Conservation (phyloP, 306 rosid species). For the Castanea sativa region DNA sequence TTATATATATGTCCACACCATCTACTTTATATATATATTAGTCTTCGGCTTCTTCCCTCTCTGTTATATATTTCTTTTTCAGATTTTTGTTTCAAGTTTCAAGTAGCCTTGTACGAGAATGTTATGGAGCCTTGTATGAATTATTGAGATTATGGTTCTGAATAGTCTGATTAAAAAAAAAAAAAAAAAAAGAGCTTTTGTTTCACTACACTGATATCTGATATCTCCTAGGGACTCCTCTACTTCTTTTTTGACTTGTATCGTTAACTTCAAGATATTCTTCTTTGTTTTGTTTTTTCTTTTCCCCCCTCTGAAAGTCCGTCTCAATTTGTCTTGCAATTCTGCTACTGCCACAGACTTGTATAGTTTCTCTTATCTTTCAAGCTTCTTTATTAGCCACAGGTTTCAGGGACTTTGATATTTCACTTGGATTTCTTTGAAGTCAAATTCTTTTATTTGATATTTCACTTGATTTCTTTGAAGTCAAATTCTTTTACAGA, state of each 20-base stretch:
- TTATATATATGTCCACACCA: too few species aligned
- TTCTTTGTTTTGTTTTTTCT: not conserved
- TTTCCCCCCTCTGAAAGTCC: not conserved
- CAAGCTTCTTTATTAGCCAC: not conserved
- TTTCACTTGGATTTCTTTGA: not conserved
- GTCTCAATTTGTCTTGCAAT: not conserved
- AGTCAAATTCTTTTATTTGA: constrained; percentile 21
- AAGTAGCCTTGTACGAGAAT: too few species aligned
- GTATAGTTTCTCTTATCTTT: not conserved
- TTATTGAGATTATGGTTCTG: too few species aligned
- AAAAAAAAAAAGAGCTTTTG: not conserved
- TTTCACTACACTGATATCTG: not conserved
- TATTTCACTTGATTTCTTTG: not conserved
- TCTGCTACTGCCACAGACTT: too few species aligned
- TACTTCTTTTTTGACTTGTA: not conserved
- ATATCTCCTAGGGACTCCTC: not conserved
- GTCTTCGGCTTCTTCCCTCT: too few species aligned
- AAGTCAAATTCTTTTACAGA: constrained; percentile 30
- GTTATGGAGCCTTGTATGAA: too few species aligned
- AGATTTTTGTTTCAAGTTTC: too few species aligned
- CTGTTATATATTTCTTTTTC: too few species aligned
- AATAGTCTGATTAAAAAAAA: too few species aligned
- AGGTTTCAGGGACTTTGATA: not conserved
- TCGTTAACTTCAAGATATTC: not conserved
- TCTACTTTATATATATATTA: too few species aligned